phyloP scores from a whole-genome alignment of 352 stramenopile species.

The Phytopythium vexans region DNA sequence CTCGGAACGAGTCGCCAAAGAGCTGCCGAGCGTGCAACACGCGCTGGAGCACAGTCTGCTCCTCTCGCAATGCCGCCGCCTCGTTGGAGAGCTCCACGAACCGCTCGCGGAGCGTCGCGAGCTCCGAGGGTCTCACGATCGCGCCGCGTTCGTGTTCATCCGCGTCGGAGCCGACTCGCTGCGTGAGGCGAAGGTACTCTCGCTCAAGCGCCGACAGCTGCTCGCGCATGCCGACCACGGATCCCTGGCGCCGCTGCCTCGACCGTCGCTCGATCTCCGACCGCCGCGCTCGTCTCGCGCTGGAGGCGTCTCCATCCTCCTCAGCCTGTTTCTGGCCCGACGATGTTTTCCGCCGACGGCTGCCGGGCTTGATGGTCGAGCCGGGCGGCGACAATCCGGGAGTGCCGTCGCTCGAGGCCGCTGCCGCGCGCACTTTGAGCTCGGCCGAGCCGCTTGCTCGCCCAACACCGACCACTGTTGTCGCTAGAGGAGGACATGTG shows the following conservation, averaged over 20 bases:
- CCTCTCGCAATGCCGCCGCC: conserved; percentile 36
- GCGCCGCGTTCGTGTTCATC: conserved; percentile 16
- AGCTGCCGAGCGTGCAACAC: conserved; percentile 58
- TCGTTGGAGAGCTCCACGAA: conserved; percentile 41
- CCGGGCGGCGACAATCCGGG: no score
- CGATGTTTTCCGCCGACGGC: background rate
- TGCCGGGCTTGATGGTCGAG: background rate
- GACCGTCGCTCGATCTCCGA: conserved; percentile 68
- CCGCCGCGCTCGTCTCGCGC: conserved; percentile 33
- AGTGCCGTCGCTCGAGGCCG: background rate
- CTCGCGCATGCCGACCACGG: conserved; percentile 44
- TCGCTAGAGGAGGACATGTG: no score
- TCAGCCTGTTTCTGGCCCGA: no score
- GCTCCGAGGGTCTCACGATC: conserved; percentile 24
- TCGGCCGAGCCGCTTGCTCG: no score
- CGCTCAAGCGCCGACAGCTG: conserved; percentile 47
- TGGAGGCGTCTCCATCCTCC: background rate
- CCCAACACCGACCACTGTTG: no score
- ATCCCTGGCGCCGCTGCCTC: conserved; percentile 46
- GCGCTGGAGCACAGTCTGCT: conserved; percentile 42
- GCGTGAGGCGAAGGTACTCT: conserved; percentile 34
- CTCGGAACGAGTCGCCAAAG: conserved; percentile 37
- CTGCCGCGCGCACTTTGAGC: background rate
- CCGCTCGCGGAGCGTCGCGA: conserved; percentile 20
- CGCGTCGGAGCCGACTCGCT: background rate